phyloP scores from a whole-genome alignment of 2,329 filamentous ascomycete species.

The Fusarium sp. region DNA sequence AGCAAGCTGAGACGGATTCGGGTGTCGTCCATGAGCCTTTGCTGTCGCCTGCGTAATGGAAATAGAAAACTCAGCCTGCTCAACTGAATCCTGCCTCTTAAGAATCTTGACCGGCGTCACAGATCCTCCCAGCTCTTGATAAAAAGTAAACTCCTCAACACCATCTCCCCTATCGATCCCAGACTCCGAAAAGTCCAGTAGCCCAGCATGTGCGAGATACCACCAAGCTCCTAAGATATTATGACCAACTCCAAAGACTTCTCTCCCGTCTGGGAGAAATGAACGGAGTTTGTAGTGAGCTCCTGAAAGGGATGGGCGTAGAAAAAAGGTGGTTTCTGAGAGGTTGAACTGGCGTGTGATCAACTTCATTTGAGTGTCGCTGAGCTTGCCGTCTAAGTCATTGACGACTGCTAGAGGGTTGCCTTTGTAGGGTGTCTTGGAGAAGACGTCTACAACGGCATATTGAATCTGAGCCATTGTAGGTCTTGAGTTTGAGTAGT shows the following conservation, averaged over 20 bases:
- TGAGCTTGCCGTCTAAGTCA: slow-evolving; percentile 16
- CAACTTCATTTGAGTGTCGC: slow-evolving; percentile 33
- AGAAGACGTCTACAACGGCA: slow-evolving; percentile 35
- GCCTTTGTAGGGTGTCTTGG: slow-evolving; percentile 27
- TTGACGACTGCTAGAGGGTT: slow-evolving; percentile 38
- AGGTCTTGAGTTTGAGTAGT: no score
- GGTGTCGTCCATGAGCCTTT: neutral
- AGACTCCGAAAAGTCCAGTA: slow-evolving; percentile 12
- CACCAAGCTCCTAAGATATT: slow-evolving; percentile 41
- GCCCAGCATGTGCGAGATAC: slow-evolving; percentile 25
- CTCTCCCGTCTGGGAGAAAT: slow-evolving; percentile 33
- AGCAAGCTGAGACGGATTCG: neutral
- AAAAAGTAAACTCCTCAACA: neutral
- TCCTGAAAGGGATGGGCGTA: neutral
- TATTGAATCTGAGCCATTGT: slow-evolving; percentile 2
- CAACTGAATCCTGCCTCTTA: neutral
- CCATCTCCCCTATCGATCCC: neutral
- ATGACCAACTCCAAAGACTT: slow-evolving; percentile 37
- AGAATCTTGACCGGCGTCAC: slow-evolving; percentile 3
- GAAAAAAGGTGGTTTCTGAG: slow-evolving; percentile 38
- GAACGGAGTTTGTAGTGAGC: slow-evolving; percentile 30
- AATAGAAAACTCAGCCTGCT: neutral
- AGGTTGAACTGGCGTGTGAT: slow-evolving; percentile 40
- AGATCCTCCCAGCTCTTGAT: neutral
- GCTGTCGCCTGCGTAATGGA: slow-evolving; percentile 6